Evolutionary conservation across 352 stramenopile genomes (phyloP).

Genomic region (Blastocystis sp.): DNA sequence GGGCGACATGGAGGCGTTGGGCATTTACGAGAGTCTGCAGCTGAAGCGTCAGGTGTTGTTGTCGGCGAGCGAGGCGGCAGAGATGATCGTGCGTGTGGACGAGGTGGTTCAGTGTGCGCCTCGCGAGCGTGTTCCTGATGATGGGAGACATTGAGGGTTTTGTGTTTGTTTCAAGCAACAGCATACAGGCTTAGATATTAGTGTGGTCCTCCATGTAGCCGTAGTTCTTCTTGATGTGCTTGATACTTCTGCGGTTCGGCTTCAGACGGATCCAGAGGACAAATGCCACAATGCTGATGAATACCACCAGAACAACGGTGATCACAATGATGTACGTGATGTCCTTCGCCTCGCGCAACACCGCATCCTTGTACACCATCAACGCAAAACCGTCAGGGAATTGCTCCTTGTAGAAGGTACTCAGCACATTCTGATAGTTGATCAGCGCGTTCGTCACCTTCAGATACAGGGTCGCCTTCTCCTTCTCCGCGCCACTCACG

Average conservation of each 20-base stretch:
- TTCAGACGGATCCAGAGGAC: constrained; percentile 32
- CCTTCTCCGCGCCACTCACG: not conserved
- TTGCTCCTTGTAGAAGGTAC: not conserved
- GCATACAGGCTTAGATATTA: too few relatives aligned
- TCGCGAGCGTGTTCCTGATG: constrained; percentile 75
- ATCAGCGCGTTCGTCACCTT: not conserved
- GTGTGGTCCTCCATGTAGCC: too few relatives aligned
- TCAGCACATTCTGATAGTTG: not conserved
- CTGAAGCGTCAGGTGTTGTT: too few relatives aligned
- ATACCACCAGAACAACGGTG: not conserved
- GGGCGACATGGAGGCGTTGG: constrained; percentile 86
- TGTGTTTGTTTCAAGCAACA: not conserved
- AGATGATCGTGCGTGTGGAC: too few relatives aligned
- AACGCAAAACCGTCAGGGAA: constrained; percentile 4
- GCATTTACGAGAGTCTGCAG: too few relatives aligned
- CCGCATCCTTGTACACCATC: not conserved
- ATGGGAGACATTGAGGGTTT: constrained; percentile 32
- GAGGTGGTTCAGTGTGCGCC: constrained; percentile 77
- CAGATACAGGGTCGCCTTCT: not conserved
- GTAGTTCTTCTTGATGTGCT: too few relatives aligned
- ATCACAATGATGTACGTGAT: constrained; percentile 13
- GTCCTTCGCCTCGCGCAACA: constrained; percentile 12
- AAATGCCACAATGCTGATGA: constrained; percentile 1
- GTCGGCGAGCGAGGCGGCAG: too few relatives aligned
- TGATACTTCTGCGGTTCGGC: too few relatives aligned